phyloP scores from a whole-genome alignment of 208 protist genomes.

The Crithidia mellificae region DNA sequence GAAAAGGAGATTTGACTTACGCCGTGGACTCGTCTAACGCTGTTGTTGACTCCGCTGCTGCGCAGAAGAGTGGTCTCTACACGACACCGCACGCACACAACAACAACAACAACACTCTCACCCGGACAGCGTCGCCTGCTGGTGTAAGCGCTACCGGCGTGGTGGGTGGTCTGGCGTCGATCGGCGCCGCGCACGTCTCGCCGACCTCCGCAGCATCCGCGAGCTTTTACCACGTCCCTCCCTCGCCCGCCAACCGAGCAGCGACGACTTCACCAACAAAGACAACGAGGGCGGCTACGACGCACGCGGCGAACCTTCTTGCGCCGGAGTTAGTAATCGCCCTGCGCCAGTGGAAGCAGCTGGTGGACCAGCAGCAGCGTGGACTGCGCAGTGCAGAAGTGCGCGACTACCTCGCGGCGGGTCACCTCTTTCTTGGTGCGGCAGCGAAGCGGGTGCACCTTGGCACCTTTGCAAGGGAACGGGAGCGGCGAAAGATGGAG shows the following conservation, averaged over 20 bases:
- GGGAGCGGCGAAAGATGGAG: background rate
- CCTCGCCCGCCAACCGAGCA: background rate
- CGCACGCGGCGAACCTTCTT: background rate
- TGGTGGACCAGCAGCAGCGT: conserved; percentile 18
- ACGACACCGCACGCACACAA: background rate
- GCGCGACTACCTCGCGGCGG: conserved; percentile 13
- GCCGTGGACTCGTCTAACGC: too few relatives aligned
- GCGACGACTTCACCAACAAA: background rate
- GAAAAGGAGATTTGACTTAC: too few relatives aligned
- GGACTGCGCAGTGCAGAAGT: conserved; percentile 20
- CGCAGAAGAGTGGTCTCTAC: background rate
- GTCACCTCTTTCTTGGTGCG: conserved; percentile 20
- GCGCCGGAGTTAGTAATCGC: background rate
- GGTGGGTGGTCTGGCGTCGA: too few relatives aligned
- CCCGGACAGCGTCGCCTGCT: too few relatives aligned
- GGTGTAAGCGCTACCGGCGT: too few relatives aligned
- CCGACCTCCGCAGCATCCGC: background rate
- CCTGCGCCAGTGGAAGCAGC: conserved; percentile 17
- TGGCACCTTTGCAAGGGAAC: background rate
- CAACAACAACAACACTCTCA: background rate
- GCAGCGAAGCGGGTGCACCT: conserved; percentile 18
- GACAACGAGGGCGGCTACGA: too few relatives aligned
- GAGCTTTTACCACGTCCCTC: background rate
- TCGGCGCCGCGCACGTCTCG: background rate
- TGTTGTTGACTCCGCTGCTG: background rate